Base-by-base conservation (phyloP, 805 yeast species). In the Kurtzmaniella cleridarum region DNA sequence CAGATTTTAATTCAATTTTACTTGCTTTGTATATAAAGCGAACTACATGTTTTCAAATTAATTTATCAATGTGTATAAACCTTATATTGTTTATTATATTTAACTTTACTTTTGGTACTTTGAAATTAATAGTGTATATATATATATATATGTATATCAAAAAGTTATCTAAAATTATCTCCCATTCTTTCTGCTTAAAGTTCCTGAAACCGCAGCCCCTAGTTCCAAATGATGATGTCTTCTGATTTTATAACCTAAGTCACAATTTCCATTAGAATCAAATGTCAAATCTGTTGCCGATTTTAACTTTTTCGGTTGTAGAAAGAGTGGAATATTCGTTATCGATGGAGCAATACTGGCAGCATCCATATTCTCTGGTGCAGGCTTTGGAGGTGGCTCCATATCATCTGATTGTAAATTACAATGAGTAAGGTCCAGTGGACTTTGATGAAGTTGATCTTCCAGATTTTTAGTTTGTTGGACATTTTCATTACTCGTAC, bases 221-320 rank as follows among this genome's bases (percentile, higher is more conserved):
- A 66, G 51, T 15, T 64, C 73, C 35, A 58, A 45, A 43, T 69
- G 74, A 46, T 65, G 69, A 42, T 69, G 74, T 49, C 60, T 67
- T 40, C 54, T 65, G 32, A 69, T 56, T 47, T 55, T 61, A 44
- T 68, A 69, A 3, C 74, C 74, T 38, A 67, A 54, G 12, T 67
- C 67, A 42, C 73, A 67, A 28, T 46, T 32, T 2, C 71, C 70
- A 36, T 46, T 49, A n/a, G 51, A 39, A 32, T 57, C 61, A 11
- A 57, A 33, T 7, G 44, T 44, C 13, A 55, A 33, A 32, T 52
- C 51, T 1, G 48, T 34, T 10, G 24, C 33, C 24, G 41, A n/a
- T 20, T 40, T 45, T 29, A 36, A 36, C 12, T 14, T 30, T 28
- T 36, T 36, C 3, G 33, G 33, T 15, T 36, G 39, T 11, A 36